Evolutionary conservation across 2,329 filamentous ascomycete genomes (phyloP).

Genomic region (Trichoderma gracile): DNA sequence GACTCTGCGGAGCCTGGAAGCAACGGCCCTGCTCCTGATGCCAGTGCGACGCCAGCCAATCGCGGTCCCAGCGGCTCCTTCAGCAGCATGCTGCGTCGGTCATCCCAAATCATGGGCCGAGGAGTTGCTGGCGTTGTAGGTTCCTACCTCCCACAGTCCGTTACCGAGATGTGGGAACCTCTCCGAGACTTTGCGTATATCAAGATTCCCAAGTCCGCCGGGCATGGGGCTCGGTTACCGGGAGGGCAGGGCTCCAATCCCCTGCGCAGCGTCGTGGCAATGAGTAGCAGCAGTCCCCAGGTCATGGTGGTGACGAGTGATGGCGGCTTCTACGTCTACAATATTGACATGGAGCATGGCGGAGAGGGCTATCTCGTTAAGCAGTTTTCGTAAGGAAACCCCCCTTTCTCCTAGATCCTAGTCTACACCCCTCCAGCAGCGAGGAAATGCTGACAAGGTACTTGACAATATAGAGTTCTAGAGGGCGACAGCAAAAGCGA

Average conservation of each 20-base stretch:
- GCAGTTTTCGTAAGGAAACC: conserved; percentile 77
- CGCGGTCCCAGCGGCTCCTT: conserved; percentile 71
- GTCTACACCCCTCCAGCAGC: background rate
- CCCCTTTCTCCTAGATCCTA: background rate
- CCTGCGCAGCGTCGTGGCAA: conserved; percentile 88
- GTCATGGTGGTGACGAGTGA: conserved; percentile 98
- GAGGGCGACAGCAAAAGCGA: conserved; percentile 58
- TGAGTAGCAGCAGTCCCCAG: conserved; percentile 91
- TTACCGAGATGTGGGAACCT: conserved; percentile 98
- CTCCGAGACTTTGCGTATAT: conserved; percentile 94
- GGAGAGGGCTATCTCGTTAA: conserved; percentile 90
- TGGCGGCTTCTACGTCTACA: conserved; percentile 91
- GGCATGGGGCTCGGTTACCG: conserved; percentile 31
- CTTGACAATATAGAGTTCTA: conserved; percentile 45
- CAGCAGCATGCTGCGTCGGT: conserved; percentile 87
- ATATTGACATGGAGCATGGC: conserved; percentile 90
- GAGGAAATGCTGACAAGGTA: background rate
- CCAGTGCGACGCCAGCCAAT: conserved; percentile 35
- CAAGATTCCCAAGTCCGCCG: conserved; percentile 71
- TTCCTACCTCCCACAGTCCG: conserved; percentile 87
- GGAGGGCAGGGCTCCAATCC: conserved; percentile 49
- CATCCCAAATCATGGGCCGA: conserved; percentile 89
- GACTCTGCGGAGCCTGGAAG: conserved; percentile 47
- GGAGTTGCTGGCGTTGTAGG: conserved; percentile 86
- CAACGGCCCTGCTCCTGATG: conserved; percentile 29